Evolutionary conservation across 768 basidiomycete genomes (phyloP).

Genomic region (Phaffia tasmanica): DNA sequence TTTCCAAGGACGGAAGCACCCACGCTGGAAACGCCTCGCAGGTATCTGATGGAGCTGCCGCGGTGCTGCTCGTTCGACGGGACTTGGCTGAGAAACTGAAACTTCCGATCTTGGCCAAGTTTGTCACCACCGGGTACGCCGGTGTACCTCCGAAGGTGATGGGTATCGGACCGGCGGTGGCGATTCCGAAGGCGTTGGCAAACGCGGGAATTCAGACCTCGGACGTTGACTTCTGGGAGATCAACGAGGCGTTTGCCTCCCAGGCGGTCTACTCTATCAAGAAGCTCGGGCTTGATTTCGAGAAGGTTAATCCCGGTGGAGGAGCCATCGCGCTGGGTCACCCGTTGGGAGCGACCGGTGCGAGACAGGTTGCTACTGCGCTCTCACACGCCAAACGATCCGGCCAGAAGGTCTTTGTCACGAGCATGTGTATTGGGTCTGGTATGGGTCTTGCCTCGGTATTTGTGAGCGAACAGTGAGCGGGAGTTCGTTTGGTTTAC

Average conservation of each 20-base stretch:
- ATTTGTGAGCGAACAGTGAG: constrained; percentile 57
- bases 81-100: constrained; percentile 69
- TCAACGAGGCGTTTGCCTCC: constrained; percentile 85
- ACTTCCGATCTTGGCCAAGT: constrained; percentile 80
- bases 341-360: constrained; percentile 53
- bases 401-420: constrained; percentile 64
- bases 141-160: constrained; percentile 81
- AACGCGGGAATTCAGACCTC: constrained; percentile 21
- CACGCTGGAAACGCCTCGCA: constrained; percentile 82
- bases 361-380: constrained; percentile 77
- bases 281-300: constrained; percentile 55
- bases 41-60: constrained; percentile 84
- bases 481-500: background rate
- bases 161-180: constrained; percentile 84
- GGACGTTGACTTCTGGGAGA: constrained; percentile 83
- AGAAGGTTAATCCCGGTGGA: constrained; percentile 76
- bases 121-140: constrained; percentile 54
- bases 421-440: constrained; percentile 81
- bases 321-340: constrained; percentile 67
- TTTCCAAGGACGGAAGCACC: constrained; percentile 58
- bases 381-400: constrained; percentile 70
- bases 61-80: constrained; percentile 70
- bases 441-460: constrained; percentile 83
- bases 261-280: constrained; percentile 62
- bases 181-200: constrained; percentile 52